Evolutionary conservation across 2,329 filamentous ascomycete genomes (phyloP).

Genomic region (Pestalotiopsis sp.): DNA sequence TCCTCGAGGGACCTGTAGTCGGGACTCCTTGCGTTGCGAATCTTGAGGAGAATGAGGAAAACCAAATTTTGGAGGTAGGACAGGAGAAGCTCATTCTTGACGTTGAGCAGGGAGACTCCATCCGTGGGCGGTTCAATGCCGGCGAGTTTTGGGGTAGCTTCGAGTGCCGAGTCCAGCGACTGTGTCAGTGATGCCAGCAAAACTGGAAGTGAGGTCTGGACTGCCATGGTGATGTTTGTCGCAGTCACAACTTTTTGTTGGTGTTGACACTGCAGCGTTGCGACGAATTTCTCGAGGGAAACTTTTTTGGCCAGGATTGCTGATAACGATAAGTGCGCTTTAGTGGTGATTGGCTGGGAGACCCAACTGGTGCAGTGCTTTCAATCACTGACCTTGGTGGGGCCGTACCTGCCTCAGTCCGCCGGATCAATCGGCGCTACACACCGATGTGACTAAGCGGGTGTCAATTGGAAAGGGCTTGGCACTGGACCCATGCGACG

Average conservation of each 20-base stretch:
- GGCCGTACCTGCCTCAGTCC: neutral
- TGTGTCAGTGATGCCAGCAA: constrained; percentile 57
- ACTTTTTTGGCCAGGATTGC: neutral
- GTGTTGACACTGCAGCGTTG: neutral
- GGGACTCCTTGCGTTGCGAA: constrained; percentile 56
- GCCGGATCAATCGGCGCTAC: constrained; percentile 7
- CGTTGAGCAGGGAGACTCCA: constrained; percentile 91
- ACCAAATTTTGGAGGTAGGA: constrained; percentile 95
- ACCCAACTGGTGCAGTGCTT: too few relatives aligned
- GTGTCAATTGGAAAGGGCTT: neutral
- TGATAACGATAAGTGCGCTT: constrained; percentile 15
- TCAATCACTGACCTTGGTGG: too few relatives aligned
- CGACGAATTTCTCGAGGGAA: neutral
- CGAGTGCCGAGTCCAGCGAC: constrained; percentile 63
- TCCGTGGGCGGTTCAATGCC: constrained; percentile 73
- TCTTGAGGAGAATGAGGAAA: constrained; percentile 80
- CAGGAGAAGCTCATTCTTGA: constrained; percentile 95
- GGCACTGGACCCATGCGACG: constrained; percentile 7
- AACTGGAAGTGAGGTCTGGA: constrained; percentile 49
- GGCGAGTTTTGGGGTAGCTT: constrained; percentile 65
- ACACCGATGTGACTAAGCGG: neutral
- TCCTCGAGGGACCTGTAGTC: constrained; percentile 25
- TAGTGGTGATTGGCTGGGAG: too few relatives aligned
- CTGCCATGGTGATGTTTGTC: constrained; percentile 40
- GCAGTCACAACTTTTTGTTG: neutral